Percentiles rank a stretch among this genome's conserved stretches.
These are phyloP conservation scores for Claviceps humidiphila DNA, from an alignment of 2,329 filamentous ascomycete species.

Conservation along the genomic window DNA sequence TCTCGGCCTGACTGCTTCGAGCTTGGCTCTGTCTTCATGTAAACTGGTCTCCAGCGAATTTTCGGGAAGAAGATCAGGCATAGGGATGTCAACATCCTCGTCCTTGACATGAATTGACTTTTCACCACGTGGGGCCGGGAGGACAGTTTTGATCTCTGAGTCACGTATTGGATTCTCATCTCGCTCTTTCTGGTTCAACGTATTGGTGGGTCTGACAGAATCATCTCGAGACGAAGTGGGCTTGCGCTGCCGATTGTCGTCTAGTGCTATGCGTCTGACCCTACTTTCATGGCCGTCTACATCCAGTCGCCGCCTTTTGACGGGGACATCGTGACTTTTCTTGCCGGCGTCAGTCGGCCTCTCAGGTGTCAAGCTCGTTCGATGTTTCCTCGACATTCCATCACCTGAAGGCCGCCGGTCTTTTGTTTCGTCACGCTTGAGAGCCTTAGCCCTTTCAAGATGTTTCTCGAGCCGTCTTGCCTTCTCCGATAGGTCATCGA, in stretches of 20 bases:
- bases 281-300: conserved; percentile 37
- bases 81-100: conserved; percentile 42
- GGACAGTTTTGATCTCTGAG: conserved; percentile 25
- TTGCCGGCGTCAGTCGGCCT: conserved; percentile 37
- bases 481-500: conserved; percentile 37
- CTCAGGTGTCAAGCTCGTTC: conserved; percentile 46
- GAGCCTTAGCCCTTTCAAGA: conserved; percentile 45
- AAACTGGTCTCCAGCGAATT: conserved; percentile 14
- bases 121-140: conserved; percentile 27
- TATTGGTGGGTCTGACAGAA: conserved; percentile 20
- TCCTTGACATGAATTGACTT: conserved; percentile 43
- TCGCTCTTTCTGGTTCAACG: conserved; percentile 23
- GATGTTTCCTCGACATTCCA: conserved; percentile 41
- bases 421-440: conserved; percentile 48
- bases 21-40: neutral
- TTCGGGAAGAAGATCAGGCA: conserved; percentile 33
- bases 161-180: conserved; percentile 26
- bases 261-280: conserved; percentile 27
- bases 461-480: conserved; percentile 38
- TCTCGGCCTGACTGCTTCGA: conserved; percentile 17
- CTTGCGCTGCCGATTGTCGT: conserved; percentile 34
- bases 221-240: conserved; percentile 27
- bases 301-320: conserved; percentile 46
- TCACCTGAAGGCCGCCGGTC: conserved; percentile 38
- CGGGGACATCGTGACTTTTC: conserved; percentile 35